phyloP scores from a whole-genome alignment of 208 protist species.

The Endotrypanum monterogeii region DNA sequence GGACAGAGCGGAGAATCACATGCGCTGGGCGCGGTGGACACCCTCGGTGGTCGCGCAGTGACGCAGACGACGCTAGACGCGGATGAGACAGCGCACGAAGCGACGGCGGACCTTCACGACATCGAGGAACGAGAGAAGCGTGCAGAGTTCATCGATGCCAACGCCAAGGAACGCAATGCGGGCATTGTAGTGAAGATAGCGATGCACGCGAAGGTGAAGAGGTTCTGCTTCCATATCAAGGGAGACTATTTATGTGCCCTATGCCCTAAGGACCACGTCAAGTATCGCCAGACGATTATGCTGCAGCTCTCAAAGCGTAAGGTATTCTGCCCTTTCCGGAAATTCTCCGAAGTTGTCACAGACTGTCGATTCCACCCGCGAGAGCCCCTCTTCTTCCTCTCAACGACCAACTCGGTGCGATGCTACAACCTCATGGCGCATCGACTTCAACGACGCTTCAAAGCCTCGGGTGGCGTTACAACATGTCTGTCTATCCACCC shows the following conservation, averaged over 20 bases:
- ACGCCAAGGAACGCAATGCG: constrained; percentile 65
- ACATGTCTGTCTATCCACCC: constrained; percentile 97
- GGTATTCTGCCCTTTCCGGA: constrained; percentile 92
- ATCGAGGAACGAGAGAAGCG: constrained; percentile 87
- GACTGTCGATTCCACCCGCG: constrained; percentile 98
- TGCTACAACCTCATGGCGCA: constrained; percentile 98
- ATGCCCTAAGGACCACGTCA: constrained; percentile 93
- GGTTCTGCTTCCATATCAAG: constrained; percentile 86
- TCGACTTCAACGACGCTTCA: constrained; percentile 95
- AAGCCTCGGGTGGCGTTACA: constrained; percentile 81
- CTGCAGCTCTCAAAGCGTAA: constrained; percentile 93
- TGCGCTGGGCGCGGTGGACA: constrained; percentile 50
- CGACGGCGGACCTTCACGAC: constrained; percentile 80
- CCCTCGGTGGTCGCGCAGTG: constrained; percentile 73
- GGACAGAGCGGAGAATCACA: constrained; percentile 19
- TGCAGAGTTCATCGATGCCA: constrained; percentile 86
- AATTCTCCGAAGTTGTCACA: constrained; percentile 90
- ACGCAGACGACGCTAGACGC: constrained; percentile 81
- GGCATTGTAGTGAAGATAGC: constrained; percentile 91
- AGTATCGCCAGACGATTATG: constrained; percentile 93
- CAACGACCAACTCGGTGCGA: constrained; percentile 93
- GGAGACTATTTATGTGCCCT: constrained; percentile 93
- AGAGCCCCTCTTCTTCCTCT: constrained; percentile 98
- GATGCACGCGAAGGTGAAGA: constrained; percentile 89
- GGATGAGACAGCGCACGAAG: constrained; percentile 77